Evolutionary conservation across 352 stramenopile species (phyloP), one percentile per base, ranked within the genome.

Genomic region (Pythium aristosporum): DNA sequence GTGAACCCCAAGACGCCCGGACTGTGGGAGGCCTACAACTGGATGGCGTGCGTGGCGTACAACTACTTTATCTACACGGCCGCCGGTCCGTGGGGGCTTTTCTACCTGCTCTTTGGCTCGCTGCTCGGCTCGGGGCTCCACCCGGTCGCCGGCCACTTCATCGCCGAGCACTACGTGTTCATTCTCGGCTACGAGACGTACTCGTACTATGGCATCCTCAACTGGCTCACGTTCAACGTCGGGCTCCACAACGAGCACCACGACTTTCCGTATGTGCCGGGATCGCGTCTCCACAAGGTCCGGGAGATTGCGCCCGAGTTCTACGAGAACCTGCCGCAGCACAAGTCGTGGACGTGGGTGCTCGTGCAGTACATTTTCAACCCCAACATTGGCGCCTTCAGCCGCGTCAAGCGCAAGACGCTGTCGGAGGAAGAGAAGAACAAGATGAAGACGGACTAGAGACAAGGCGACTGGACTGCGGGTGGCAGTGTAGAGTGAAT

Each of bases 211-310:
- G 97, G 97, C 63, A 88, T 91, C 23, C 80, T 99, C 36, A 99
- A 99, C 81, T 92, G 82, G 61, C 73, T 99, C 49, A 97, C 93
- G 47, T 99, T 98, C 71, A 99, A 99, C 76, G 96, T 99, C 21
- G 97, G 96, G 21, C 97, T 98, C 69, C 97, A 99, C 81, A 99
- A 99, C 74, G 96, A 99, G 76, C 97, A 99, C 78, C 97, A 99
- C 72, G 97, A 99, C 76, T 99, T 99, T 73, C 93, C 96, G 32
- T 93, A 91, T 61, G 82, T 98, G 11, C 77, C 92, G 12, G 90
- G 94, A 52, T 92, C 86, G 56, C 88, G 87, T 37, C 81, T 99
- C 46, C 96, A 96, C 16, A 66, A 96, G 60, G 82, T 99, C 42
- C 80, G 87, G 12, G 80, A 71, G 18, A 92, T 98, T 48, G 93